Conservation (phyloP, 352 stramenopile species). For the Hyaloperonospora brassicae region DNA sequence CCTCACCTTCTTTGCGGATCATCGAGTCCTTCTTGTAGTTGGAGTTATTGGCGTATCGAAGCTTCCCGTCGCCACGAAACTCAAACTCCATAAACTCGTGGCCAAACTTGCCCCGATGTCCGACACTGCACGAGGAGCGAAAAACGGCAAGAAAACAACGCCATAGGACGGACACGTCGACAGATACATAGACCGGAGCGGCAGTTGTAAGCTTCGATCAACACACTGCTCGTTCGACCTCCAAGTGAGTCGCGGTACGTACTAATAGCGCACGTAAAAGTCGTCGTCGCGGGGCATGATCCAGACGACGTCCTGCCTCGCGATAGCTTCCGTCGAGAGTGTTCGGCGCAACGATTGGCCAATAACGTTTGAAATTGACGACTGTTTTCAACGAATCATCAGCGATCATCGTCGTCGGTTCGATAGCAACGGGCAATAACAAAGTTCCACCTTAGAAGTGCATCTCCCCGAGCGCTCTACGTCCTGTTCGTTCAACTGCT, state of each 20-base stretch:
- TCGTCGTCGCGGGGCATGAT: conserved; percentile 65
- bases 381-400: conserved; percentile 20
- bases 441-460: too few relatives aligned
- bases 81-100: conserved; percentile 98
- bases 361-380: conserved; percentile 10
- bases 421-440: too few relatives aligned
- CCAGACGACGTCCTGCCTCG: conserved; percentile 2
- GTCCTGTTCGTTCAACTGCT: too few relatives aligned
- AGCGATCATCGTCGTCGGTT: neutral
- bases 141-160: neutral
- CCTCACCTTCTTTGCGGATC: conserved; percentile 93
- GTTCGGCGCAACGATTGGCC: conserved; percentile 2
- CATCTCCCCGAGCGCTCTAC: too few relatives aligned
- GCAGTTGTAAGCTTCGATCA: too few relatives aligned
- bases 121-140: conserved; percentile 54
- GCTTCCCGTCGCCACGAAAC: conserved; percentile 84
- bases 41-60: conserved; percentile 97
- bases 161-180: too few relatives aligned
- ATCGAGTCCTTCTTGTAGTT: conserved; percentile 97
- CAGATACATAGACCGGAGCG: too few relatives aligned
- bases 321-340: neutral
- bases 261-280: conserved; percentile 88
- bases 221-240: neutral
- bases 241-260: conserved; percentile 14
- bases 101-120: conserved; percentile 93